Evolutionary conservation across 1,284 basidiomycete species (phyloP), one percentile per base, ranked within the genome.

Genomic region (Tilletia indica): DNA sequence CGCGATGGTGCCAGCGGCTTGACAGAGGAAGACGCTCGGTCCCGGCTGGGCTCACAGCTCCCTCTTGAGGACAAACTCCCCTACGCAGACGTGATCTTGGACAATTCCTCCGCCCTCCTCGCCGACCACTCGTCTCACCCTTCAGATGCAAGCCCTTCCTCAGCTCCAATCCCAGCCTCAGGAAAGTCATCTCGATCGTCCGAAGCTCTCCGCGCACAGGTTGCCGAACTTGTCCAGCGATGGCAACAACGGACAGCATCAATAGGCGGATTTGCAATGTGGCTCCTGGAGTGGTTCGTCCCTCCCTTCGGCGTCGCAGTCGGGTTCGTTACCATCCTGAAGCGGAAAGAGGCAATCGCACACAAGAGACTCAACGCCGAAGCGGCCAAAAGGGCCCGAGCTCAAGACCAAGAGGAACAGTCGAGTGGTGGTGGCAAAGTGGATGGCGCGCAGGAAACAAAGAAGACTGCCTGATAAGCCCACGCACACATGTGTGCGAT

Each of bases 71-170:
- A 89, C 34, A 99, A 99, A 85, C 86, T 94, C 5, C 80, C 86
- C 11, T 95, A 93, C 79, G 95, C 94, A 0, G 93, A 97, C 80
- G 83, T 90, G 51, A 90, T 97, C 58, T 85, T 99, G 47, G 94
- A 97, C 86, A 99, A 99, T 84, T 92, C 92, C 4, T 92, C 93
- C 1, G 87, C 90, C 0, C 85, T 87, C 38, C 16, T 14, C 51
- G 68, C 70, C 39, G 45, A 56, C 6, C 36, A 67, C 4, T n/a
- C 0, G 66, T 72, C 70, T 1, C 71, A 72, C 5, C 34, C 56
- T 8, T 14, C 76, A 36, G 71, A 71, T 1, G 72, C 67, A 6
- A 25, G 71, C 19, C 74, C 77, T 3, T 73, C 12, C 3, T 58
- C 56, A 58, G 34, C 56, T 31, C 21, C 21, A 25, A 31, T 31